These are phyloP conservation scores for Aureoboletus auriporus DNA, from an alignment of 768 basidiomycete species.

Conservation along the genomic window DNA sequence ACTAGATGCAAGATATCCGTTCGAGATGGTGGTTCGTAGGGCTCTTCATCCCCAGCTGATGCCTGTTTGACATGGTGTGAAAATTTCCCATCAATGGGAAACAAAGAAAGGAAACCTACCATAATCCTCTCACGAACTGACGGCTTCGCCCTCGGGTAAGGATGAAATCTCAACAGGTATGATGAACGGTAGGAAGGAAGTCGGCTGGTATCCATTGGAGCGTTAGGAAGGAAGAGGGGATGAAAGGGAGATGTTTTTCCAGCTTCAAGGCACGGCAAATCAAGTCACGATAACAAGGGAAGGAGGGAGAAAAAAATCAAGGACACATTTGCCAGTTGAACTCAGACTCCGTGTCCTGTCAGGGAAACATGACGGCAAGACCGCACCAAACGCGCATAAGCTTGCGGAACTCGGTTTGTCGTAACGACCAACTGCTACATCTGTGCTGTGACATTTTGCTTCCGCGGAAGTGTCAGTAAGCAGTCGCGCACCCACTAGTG, in stretches of 20 bases:
- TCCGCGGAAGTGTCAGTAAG: conserved; percentile 7
- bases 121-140: conserved; percentile 23
- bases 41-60: not conserved
- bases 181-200: conserved; percentile 28
- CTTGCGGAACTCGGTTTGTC: conserved; percentile 17
- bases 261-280: conserved; percentile 1
- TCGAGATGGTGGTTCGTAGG: not conserved
- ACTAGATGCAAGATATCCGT: not conserved
- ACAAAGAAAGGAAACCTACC: conserved; percentile 13
- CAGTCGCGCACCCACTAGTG: not conserved
- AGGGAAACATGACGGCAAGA: conserved; percentile 25
- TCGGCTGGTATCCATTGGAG: conserved; percentile 12
- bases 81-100: conserved; percentile 5
- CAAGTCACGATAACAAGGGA: not conserved
- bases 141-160: conserved; percentile 23
- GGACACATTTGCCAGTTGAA: conserved; percentile 14
- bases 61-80: conserved; percentile 10
- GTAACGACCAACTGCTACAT: conserved; percentile 8
- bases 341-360: conserved; percentile 19
- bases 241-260: not conserved
- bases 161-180: conserved; percentile 26
- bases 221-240: not conserved
- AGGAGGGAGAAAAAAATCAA: not conserved
- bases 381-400: conserved; percentile 21
- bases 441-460: conserved; percentile 11